phyloP scores from a whole-genome alignment of 2,329 filamentous ascomycete species.

The Lecanicillium sp. region DNA sequence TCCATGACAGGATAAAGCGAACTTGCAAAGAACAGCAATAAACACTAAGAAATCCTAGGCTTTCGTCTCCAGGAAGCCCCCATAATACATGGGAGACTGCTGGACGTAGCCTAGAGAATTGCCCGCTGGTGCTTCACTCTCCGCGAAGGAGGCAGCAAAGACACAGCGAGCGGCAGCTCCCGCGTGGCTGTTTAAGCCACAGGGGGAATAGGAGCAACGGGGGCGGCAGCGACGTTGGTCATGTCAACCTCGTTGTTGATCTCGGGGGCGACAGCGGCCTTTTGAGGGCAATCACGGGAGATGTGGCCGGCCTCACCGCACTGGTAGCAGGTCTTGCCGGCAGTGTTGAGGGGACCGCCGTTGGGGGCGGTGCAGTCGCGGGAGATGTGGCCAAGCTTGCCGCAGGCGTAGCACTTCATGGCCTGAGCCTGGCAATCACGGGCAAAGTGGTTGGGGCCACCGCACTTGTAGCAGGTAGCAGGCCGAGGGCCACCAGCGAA shows the following conservation, averaged over 20 bases:
- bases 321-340: constrained; percentile 97
- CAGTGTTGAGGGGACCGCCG: constrained; percentile 89
- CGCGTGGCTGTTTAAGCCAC: constrained; percentile 27
- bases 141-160: not conserved
- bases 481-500: constrained; percentile 64
- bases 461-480: constrained; percentile 69
- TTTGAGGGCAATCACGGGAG: constrained; percentile 85
- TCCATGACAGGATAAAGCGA: constrained; percentile 3
- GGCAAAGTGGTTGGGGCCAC: constrained; percentile 93
- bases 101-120: not conserved
- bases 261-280: constrained; percentile 48
- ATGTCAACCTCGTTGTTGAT: constrained; percentile 40
- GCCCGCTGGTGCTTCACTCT: not conserved
- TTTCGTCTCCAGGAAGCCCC: not conserved
- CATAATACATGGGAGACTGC: not conserved
- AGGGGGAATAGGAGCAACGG: constrained; percentile 40
- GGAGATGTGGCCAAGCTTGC: constrained; percentile 91
- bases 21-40: constrained; percentile 4
- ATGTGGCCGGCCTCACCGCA: constrained; percentile 96
- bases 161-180: constrained; percentile 11
- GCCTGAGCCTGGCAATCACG: constrained; percentile 97
- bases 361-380: constrained; percentile 94
- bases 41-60: constrained; percentile 18
- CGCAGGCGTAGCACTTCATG: constrained; percentile 98
- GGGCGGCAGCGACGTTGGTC: constrained; percentile 34